These are phyloP conservation scores for Rhizopus stolonifer DNA, from an alignment of 371 early-diverging fungal species.

Conservation along the genomic window DNA sequence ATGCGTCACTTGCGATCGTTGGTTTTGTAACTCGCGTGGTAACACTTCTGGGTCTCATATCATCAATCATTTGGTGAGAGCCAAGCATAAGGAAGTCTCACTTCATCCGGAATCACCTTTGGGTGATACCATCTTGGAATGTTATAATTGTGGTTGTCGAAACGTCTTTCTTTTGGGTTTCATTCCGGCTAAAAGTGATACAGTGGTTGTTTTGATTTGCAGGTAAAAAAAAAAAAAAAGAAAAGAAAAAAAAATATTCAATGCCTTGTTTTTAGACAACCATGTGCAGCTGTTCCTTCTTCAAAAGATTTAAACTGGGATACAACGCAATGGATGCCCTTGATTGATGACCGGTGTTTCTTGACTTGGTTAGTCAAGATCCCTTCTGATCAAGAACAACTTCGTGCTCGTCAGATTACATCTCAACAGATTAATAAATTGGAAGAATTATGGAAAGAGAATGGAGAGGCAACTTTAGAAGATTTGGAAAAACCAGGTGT, in stretches of 20 bases:
- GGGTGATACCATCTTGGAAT: slow-evolving; percentile 93
- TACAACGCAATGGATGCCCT: slow-evolving; percentile 92
- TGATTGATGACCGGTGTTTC: slow-evolving; percentile 93
- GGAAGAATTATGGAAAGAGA: slow-evolving; percentile 92
- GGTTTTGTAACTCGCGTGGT: slow-evolving; percentile 97
- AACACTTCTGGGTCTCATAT: slow-evolving; percentile 95
- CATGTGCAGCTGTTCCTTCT: slow-evolving; percentile 88
- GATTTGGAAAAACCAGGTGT: slow-evolving; percentile 84
- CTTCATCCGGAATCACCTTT: slow-evolving; percentile 90
- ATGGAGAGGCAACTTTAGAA: slow-evolving; percentile 73
- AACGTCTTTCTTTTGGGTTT: slow-evolving; percentile 97
- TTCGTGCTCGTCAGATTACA: slow-evolving; percentile 83
- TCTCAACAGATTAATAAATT: slow-evolving; percentile 82
- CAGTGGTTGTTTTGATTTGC: slow-evolving; percentile 96
- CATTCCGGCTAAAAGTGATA: slow-evolving; percentile 96
- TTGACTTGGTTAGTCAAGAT: slow-evolving; percentile 93
- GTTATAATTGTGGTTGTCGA: slow-evolving; percentile 94
- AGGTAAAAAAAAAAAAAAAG: slow-evolving; percentile 55
- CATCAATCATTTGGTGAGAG: slow-evolving; percentile 91
- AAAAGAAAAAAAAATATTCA: background rate
- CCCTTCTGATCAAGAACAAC: slow-evolving; percentile 86
- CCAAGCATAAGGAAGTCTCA: slow-evolving; percentile 93
- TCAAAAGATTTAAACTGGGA: slow-evolving; percentile 97
- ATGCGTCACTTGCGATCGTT: slow-evolving; percentile 90
- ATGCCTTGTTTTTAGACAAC: slow-evolving; percentile 60